Conservation (phyloP, 169 alveolate species). For the Cystoisospora suis region DNA sequence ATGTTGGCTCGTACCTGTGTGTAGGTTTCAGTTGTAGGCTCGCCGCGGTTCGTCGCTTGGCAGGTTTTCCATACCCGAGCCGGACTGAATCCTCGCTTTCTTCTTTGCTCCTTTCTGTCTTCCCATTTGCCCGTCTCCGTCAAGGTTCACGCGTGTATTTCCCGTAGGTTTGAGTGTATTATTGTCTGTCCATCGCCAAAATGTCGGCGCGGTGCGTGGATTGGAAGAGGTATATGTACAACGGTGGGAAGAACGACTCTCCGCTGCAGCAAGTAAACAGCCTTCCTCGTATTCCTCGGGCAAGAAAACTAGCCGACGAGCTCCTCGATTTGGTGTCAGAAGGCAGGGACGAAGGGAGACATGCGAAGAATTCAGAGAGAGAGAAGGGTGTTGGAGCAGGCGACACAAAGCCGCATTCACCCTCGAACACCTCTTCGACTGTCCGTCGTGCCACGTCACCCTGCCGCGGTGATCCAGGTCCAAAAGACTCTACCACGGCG, state of each 20-base stretch:
- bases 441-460: too few relatives aligned
- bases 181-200: background rate
- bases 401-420: too few relatives aligned
- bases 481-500: too few relatives aligned
- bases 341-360: background rate
- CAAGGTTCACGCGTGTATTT: background rate
- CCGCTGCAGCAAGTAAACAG: background rate
- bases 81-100: background rate
- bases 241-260: background rate
- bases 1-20: too few relatives aligned
- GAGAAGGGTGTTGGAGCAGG: background rate
- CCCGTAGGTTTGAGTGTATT: background rate
- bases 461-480: too few relatives aligned
- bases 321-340: background rate
- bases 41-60: too few relatives aligned
- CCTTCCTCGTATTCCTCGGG: slow-evolving; percentile 40
- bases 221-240: background rate
- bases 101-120: background rate
- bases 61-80: too few relatives aligned
- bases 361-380: background rate
- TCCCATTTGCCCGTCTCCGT: background rate
- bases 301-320: background rate
- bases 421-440: too few relatives aligned
- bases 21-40: too few relatives aligned
- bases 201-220: slow-evolving; percentile 29